Conservation (phyloP, 1,284 basidiomycete genomes). For the Pseudozyma thailandica region DNA sequence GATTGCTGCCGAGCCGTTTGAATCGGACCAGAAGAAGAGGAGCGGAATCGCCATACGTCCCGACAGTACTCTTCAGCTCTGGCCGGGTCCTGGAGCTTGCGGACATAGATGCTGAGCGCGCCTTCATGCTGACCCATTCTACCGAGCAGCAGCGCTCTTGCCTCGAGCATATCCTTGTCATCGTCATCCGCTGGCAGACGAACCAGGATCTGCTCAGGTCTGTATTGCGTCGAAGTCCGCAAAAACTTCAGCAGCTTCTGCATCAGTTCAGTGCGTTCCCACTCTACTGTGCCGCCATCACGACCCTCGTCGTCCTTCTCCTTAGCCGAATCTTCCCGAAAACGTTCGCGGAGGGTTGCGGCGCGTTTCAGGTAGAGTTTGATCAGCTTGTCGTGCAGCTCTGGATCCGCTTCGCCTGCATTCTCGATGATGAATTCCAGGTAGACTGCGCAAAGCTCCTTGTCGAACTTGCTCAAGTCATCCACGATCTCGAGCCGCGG, state of each 20-base stretch:
- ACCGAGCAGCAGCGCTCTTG: constrained; percentile 88
- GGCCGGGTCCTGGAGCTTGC: constrained; percentile 80
- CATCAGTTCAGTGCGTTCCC: constrained; percentile 72
- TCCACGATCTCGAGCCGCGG: constrained; percentile 54
- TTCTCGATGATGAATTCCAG: constrained; percentile 86
- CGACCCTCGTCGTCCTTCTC: too few relatives aligned
- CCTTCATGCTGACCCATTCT: constrained; percentile 89
- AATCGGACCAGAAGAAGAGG: neutral
- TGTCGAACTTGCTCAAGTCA: constrained; percentile 78
- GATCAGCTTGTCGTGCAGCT: constrained; percentile 87
- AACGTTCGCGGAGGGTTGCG: constrained; percentile 69
- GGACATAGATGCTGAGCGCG: constrained; percentile 91
- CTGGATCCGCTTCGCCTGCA: constrained; percentile 76
- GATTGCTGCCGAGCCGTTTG: constrained; percentile 6
- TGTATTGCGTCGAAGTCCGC: constrained; percentile 77
- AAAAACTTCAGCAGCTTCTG: constrained; percentile 81
- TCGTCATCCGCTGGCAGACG: constrained; percentile 79
- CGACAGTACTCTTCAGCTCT: constrained; percentile 80
- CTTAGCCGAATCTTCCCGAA: neutral
- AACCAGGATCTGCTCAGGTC: constrained; percentile 81
- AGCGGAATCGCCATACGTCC: constrained; percentile 41
- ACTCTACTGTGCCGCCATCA: too few relatives aligned
- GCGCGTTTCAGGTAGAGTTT: constrained; percentile 79
- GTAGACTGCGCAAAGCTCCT: constrained; percentile 76
- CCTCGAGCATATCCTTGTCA: constrained; percentile 75